A percentile compares a stretch with the other conserved stretches of the same genome.
Conservation (phyloP, 2,329 filamentous ascomycete species). For the Coleophoma cylindrospora region DNA sequence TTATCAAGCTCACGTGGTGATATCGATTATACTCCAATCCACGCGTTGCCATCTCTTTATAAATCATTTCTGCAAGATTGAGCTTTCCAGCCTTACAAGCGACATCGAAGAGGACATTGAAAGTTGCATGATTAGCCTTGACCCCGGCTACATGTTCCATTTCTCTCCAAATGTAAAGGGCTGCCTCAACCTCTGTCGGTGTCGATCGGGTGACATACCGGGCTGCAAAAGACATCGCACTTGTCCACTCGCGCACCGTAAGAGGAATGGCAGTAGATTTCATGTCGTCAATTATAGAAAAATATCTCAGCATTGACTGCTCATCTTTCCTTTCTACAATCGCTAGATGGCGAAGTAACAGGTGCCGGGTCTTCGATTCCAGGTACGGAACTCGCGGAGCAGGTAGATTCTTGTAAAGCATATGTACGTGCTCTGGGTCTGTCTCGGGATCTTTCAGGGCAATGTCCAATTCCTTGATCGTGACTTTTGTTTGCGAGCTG, state of each 20-base stretch:
- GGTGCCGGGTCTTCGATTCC: conserved; percentile 18
- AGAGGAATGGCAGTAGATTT: conserved; percentile 68
- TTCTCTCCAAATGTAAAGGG: conserved; percentile 76
- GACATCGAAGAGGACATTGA: conserved; percentile 88
- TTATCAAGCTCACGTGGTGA: conserved; percentile 77
- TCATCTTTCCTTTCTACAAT: conserved; percentile 26
- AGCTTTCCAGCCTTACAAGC: conserved; percentile 84
- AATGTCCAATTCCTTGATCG: conserved; percentile 15
- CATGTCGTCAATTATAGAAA: conserved; percentile 79
- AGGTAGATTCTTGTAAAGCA: conserved; percentile 29
- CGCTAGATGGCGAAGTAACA: conserved; percentile 23
- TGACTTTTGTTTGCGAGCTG: conserved; percentile 17
- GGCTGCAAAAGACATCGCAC: conserved; percentile 73
- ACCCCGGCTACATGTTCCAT: conserved; percentile 75
- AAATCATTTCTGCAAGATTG: conserved; percentile 75
- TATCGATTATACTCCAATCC: conserved; percentile 68
- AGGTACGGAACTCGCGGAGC: conserved; percentile 25
- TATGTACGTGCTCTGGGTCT: conserved; percentile 24
- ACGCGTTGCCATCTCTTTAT: conserved; percentile 72
- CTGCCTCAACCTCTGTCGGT: conserved; percentile 57
- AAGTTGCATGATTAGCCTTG: conserved; percentile 70
- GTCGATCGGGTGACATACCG: conserved; percentile 60
- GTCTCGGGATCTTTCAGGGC: conserved; percentile 12
- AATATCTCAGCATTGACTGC: conserved; percentile 71
- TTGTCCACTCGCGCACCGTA: conserved; percentile 70